phyloP scores from a whole-genome alignment of 305 asterid species.

The Solanum hybrid region DNA sequence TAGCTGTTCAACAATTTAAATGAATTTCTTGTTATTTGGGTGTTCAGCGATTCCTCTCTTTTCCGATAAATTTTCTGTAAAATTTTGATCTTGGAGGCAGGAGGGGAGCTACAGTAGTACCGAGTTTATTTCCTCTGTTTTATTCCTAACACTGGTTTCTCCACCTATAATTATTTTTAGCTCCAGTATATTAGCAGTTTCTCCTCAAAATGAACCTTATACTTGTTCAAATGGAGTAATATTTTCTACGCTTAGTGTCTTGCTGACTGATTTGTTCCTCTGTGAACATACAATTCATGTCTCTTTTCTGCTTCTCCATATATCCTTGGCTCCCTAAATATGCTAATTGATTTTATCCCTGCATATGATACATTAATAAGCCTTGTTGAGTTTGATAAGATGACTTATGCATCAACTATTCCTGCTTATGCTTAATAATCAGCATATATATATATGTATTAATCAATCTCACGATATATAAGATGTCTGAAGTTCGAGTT shows the following conservation, averaged over 20 bases:
- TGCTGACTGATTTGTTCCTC: neutral
- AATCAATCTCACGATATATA: neutral
- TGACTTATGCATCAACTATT: neutral
- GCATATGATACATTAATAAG: neutral
- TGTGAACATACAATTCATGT: neutral
- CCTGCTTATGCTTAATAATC: neutral
- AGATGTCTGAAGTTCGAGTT: neutral
- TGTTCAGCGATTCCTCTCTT: neutral
- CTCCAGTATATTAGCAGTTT: neutral
- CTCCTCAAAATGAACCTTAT: neutral
- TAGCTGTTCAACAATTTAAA: neutral
- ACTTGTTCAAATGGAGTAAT: neutral
- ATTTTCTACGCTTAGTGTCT: neutral
- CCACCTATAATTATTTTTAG: neutral
- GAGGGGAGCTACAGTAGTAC: neutral
- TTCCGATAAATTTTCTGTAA: neutral
- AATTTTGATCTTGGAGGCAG: neutral
- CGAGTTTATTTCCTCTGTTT: neutral
- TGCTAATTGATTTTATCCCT: neutral
- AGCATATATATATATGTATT: neutral
- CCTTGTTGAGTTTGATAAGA: neutral
- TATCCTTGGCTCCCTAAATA: neutral
- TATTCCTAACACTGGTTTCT: neutral
- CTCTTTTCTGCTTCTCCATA: neutral
- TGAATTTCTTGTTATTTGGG: neutral